Percentiles rank a stretch among this genome's conserved stretches.
Conservation (phyloP, 352 stramenopile genomes). For the Pilasporangium apinafurcum region DNA sequence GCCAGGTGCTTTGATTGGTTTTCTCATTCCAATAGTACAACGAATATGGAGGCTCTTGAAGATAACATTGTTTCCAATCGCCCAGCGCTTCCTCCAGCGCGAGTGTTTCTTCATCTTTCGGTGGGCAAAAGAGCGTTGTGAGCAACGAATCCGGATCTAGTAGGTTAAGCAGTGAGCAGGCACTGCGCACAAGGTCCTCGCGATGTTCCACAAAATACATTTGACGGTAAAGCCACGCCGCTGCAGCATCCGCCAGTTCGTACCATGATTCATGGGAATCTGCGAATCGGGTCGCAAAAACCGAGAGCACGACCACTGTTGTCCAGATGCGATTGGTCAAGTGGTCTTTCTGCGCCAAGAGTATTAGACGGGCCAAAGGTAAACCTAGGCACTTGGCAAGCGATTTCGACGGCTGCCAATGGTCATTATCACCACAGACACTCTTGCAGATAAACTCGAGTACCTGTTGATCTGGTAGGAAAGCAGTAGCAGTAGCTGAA, state of each 20-base stretch:
- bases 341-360: constrained; percentile 36
- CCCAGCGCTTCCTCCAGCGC: constrained; percentile 17
- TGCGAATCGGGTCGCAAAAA: constrained; percentile 25
- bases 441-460: constrained; percentile 31
- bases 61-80: constrained; percentile 49
- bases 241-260: constrained; percentile 20
- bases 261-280: constrained; percentile 54
- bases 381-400: constrained; percentile 38
- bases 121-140: constrained; percentile 27
- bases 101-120: constrained; percentile 14
- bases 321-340: constrained; percentile 43
- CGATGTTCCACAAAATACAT: constrained; percentile 39
- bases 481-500: no score
- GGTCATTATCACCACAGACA: constrained; percentile 14
- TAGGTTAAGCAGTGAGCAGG: constrained; percentile 23
- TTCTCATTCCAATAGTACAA: constrained; percentile 61
- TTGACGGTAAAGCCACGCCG: constrained; percentile 38
- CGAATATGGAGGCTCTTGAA: constrained; percentile 53
- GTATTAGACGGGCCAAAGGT: constrained; percentile 19
- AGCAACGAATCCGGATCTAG: constrained; percentile 27
- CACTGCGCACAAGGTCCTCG: constrained; percentile 42
- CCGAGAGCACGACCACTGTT: constrained; percentile 39
- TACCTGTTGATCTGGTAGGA: constrained; percentile 18
- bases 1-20: constrained; percentile 50
- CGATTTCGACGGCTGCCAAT: constrained; percentile 36